Evolutionary conservation across 768 basidiomycete species (phyloP), one percentile per base, ranked within the genome.

Genomic region (Boletus coccyginus): DNA sequence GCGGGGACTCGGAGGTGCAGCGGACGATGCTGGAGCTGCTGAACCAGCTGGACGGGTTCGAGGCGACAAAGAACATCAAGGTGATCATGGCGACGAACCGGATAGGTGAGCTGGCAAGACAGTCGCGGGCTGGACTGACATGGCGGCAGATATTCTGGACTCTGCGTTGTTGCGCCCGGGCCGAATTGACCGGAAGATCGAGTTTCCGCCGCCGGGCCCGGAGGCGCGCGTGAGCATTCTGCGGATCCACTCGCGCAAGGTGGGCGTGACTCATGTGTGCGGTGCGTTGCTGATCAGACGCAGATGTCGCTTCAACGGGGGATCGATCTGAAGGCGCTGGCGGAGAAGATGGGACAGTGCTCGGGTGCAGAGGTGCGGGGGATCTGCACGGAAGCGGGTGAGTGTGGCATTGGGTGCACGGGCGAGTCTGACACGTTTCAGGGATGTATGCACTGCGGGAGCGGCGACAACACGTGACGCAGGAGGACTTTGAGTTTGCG

Each of bases 261-360:
- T 88, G 42, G 16, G 41, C 32, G 21, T 1, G 0, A 35, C 43
- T 21, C 9, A 0, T 1, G 27, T 1, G 35, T 8, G 35, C 1
- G 3, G 36, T 38, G 14, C 32, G 27, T 5, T n/a, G 52, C 50
- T 60, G 24, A 56, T 29, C 29, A 16, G 32, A 10, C 21, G 1
- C 60, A 94, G 91, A 99, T 98, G 96, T 98, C 94, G 1, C 78
- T 98, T 32, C 96, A 98, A 75, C 84, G 96, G 56, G 95, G 95
- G 2, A 99, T 99, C 73, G 94, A 99, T 75, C 81, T 98, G n/a
- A 89, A 93, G 16, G 87, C 88, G 3, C 79, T 99, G 3, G 96
- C 96, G 0, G 96, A 98, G 72, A 98, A 99, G 81, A 99, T 98
- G 96, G 96, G 96, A 0, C 93, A 97, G 68, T 98, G 96, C 70